Base-by-base conservation (phyloP, 2,329 filamentous ascomycete genomes). In the Lasiodiplodia citricola region DNA sequence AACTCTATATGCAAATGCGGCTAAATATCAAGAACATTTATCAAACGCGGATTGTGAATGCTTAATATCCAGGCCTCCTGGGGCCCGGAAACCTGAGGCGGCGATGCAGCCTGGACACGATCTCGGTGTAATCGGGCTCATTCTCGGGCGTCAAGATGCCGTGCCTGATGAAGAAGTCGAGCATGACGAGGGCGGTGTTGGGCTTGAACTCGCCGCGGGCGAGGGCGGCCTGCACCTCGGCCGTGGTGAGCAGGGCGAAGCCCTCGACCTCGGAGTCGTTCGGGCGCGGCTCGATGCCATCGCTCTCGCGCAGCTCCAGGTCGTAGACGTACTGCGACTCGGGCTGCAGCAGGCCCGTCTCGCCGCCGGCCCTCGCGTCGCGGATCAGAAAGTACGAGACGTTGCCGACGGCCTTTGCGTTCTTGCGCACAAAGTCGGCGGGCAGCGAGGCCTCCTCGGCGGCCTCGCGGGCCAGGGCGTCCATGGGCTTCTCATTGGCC, bases 321-420 rank as follows among this genome's bases (percentile, higher is more conserved):
- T 99, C 94, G 81, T 96, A 99, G 52, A 97, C 84, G 83, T 93
- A 97, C 81, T 98, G 91, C 75, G 90, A 90, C 81, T 98, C 96
- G 0, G 96, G 96, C 81, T 97, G 95, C 76, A 97, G 85, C 75
- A 96, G 85, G 10, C 90, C 91, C 8, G 86, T 88, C 81, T 97
- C 93, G 11, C 94, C 94, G 11, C 93, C 93, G 2, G 93, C 90
- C 41, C 88, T 85, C 74, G 87, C 83, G 75, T 93, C 90, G 11
- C 94, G 89, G 72, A 97, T 86, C 81, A 95, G 91, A 72, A 94
- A 89, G 82, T 98, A 98, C 7, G 92, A 93, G 70, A 97, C 87
- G 55, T 87, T 90, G 7, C 94, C 94, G 16, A 84, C 86, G n/a
- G 87, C 80, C 70, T 83, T 85, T 4, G 87, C 87, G 14, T 83